Percentiles rank a stretch among this genome's conserved stretches.
Evolutionary conservation across 2,329 filamentous ascomycete genomes (phyloP).

Genomic region (Cryphonectria radicalis): DNA sequence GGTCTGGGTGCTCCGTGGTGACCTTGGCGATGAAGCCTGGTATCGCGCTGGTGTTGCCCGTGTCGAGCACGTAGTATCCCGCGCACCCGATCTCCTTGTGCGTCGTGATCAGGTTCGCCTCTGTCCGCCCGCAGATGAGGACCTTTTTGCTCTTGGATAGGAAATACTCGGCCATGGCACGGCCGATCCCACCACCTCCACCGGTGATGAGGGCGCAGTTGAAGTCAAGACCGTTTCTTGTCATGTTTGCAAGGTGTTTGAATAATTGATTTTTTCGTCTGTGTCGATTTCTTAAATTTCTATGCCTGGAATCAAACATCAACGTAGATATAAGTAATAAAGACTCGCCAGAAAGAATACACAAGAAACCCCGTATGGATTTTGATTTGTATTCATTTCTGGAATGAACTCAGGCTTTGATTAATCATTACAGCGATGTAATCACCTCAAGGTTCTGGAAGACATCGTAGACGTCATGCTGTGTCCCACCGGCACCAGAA

Average conservation of each 20-base stretch:
- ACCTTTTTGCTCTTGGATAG: conserved; percentile 53
- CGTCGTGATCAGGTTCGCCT: conserved; percentile 53
- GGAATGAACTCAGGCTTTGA: too few species aligned
- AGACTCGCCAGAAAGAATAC: too few species aligned
- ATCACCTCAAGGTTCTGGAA: not conserved
- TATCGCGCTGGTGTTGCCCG: conserved; percentile 48
- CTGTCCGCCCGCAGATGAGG: conserved; percentile 58
- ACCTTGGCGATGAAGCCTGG: conserved; percentile 50
- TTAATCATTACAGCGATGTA: not conserved
- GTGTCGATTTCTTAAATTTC: not conserved
- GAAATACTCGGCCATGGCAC: conserved; percentile 51
- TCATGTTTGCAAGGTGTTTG: conserved; percentile 20
- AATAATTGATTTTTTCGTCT: not conserved
- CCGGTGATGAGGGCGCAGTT: conserved; percentile 54
- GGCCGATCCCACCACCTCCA: conserved; percentile 57
- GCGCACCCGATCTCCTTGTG: conserved; percentile 48
- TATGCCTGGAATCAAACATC: not conserved
- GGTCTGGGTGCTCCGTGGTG: conserved; percentile 52
- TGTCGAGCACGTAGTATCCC: conserved; percentile 58
- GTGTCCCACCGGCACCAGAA: not conserved
- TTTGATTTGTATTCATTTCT: not conserved
- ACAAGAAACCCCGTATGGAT: too few species aligned
- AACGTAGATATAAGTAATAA: not conserved
- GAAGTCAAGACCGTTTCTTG: conserved; percentile 39
- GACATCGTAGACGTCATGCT: conserved; percentile 1